Evolutionary conservation across 2,329 filamentous ascomycete genomes (phyloP), one percentile per base, ranked within the genome.

Genomic region (Penicillium hordei): DNA sequence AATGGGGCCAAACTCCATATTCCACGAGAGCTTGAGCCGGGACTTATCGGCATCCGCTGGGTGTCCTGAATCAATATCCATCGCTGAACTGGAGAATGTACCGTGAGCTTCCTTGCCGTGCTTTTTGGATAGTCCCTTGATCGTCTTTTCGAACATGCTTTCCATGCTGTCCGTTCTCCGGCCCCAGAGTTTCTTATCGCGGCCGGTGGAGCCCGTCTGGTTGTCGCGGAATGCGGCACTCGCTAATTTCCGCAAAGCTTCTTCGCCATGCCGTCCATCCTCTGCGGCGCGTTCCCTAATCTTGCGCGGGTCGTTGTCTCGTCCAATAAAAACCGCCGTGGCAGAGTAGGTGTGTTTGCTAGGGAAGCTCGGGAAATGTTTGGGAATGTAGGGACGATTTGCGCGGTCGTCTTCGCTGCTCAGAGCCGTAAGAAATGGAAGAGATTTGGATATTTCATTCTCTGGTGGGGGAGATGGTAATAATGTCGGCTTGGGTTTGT

Each of bases 221-320:
- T 75, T 75, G 49, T 78, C 69, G 59, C 78, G 73, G 56, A 72
- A 75, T 13, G 75, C 76, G 1, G 80, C 80, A 27, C 82, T 82
- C 4, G 81, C 79, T 68, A 89, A 75, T 66, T 85, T 87, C 48
- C 86, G 77, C 61, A 89, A 71, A 21, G 86, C 86, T 65, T 87
- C 83, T 69, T 89, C 86, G 8, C 86, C 86, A 59, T 86, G 72
- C 45, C 87, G 81, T 15, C 86, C 86, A 68, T 89, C 86, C 66
- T 87, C 81, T 4, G 85, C 87, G 5, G 86, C 86, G 57, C 81
- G 79, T 67, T 89, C 86, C 38, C 85, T 75, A 46, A 87, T 83
- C 61, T 79, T 81, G 38, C 84, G 77, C 3, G 84, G 81, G 63
- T 88, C 85, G 34, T 77, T 81, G 61, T 87, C 84, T 58, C 86